Evolutionary conservation across 305 asterid genomes (phyloP), one percentile per base, ranked within the genome.

Genomic region (Nicotiana rustica): DNA sequence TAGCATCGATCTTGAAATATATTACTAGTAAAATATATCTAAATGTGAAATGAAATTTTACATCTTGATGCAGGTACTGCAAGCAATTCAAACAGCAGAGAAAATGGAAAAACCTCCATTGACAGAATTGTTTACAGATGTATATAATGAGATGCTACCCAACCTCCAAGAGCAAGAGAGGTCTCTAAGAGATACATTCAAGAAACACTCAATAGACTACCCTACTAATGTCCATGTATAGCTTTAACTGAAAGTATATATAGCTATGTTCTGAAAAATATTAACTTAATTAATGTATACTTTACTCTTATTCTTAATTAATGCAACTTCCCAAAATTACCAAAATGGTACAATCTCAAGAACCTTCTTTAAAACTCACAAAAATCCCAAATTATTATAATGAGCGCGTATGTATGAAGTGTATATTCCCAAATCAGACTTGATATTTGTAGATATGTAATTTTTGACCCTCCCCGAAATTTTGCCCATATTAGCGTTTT

Each of bases 141-240:
- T 89, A 21, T 88, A 88, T 57, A 87, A 82, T 25, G 29, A 82
- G 36, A 35, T 15, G 77, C 89, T 91, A 0, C 31, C 52, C 15
- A 86, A 87, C 81, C 91, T 87, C 36, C 57, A 12, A n/a, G 89
- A 89, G 80, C 94, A 91, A 87, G 88, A 84, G 71, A 85, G 8
- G 67, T 85, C 84, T 36, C 83, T 88, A 4, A 77, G 87, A 80
- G 92, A 90, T 80, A 67, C 85, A 38, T 82, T 88, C 2, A 69
- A 75, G 77, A 86, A 82, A 83, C 84, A 86, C 80, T 89, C 89
- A n/a, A 84, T 87, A 79, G 92, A 86, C 79, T 92, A 84, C 80
- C 86, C 90, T 14, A 19, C 71, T 14, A 85, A 90, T 84, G 84
- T 89, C 47, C 92, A 90, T 14, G 5, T 86, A 14, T 89, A 86